Base-by-base conservation (phyloP, 768 basidiomycete genomes). In the Auricularia sp. region DNA sequence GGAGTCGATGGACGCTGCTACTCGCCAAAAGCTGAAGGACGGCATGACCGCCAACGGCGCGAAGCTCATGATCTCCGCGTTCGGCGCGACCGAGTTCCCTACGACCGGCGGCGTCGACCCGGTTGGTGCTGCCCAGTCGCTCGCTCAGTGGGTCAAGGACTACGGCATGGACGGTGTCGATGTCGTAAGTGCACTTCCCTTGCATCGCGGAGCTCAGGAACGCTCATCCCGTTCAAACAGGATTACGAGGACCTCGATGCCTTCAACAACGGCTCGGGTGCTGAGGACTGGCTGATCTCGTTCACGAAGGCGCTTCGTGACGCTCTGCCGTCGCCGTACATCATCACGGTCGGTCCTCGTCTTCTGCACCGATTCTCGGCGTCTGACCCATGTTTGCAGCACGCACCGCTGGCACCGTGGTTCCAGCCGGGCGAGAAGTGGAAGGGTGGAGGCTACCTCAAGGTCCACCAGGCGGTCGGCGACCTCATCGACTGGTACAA, bases 331-430 rank as follows among this genome's bases (percentile, higher is more conserved):
- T 44, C 39, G 62, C 37, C 71, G 21, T 77, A 73, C 67, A 75
- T 78, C 65, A 65, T 77, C 67, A 78, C 76, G 29, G 29, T 29
- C 29, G 2, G 29, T 29, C 29, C 29, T 29, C 29, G 29, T 29
- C 29, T 29, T 29, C 29, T 29, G 29, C 29, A 29, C 29, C 2
- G 29, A 29, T 29, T 29, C 29, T 29, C 29, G 29, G 2, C 29
- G 29, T 29, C 29, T 29, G 29, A 29, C 29, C 29, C 29, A 29
- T 2, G 29, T 29, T 29, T 29, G 29, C 29, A 29, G 10, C 77
- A 78, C 59, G 76, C 73, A 14, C 75, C 80, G 13, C 76, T 81
- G 35, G 79, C 78, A 4, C 80, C 80, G 18, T 81, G 79, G 78
- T 75, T 69, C 35, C 67, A 51, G 44, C 59, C 61, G 6, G 54